Evolutionary conservation across 805 yeast species (phyloP), one percentile per base, ranked within the genome.

Genomic region (Debaryomyces hansenii): DNA sequence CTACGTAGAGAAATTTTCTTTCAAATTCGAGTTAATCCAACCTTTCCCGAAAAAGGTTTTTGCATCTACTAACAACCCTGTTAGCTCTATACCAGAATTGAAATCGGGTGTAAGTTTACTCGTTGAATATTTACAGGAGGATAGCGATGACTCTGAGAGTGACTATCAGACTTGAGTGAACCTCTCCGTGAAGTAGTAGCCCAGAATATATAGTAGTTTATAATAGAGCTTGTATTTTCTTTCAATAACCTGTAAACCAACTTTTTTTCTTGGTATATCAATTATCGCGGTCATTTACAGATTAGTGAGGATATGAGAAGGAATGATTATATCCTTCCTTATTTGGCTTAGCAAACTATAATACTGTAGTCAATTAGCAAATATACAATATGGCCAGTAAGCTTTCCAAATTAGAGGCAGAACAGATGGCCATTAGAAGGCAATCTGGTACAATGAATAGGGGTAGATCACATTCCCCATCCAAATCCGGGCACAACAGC

Each of bases 11-110:
- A 44, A 52, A 28, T 70, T 61, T 47, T 52, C 55, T 7, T 69
- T 69, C 46, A 49, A 56, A 28, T 73, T 73, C 48, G 76, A 72
- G 46, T 44, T 73, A 7, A 55, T 72, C 42, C 75, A 71, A 47
- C 77, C 76, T 10, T 67, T 67, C 41, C 78, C 78, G 10, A 70
- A 68, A 50, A 62, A 61, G 45, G 60, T 62, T 2, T 55, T 65
- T 20, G 48, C 50, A 18, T 49, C 55, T 1, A 40, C 48, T 6
- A 43, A 40, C 15, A 44, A 40, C 4, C 41, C 46, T 1, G 53
- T 57, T 9, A 51, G 49, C 2, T 56, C 56, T 10, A 56, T 54
- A 24, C 54, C 49, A 32, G 63, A 62, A 35, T 60, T 72, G 28
- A 58, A 59, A 42, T 55, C 63, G 4, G 77, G 77, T 4, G 75